These are phyloP conservation scores for Claviceps sp. DNA, from an alignment of 2,329 filamentous ascomycete species.

Conservation along the genomic window DNA sequence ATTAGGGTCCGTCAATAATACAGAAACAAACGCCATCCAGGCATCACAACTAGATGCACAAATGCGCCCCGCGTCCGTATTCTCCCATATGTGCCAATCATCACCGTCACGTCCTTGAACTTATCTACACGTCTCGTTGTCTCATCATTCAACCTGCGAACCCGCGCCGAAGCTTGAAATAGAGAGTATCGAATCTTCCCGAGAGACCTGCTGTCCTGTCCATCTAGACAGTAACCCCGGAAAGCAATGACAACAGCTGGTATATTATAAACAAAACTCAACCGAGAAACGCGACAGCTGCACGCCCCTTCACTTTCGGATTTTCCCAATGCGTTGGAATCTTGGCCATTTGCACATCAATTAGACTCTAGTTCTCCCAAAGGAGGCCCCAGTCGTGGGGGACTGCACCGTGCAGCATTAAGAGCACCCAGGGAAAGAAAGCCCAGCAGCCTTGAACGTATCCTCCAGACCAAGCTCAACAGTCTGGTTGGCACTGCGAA, in stretches of 20 bases:
- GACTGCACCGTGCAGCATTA: not conserved
- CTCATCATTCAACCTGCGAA: conserved; percentile 3
- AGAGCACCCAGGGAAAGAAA: conserved; percentile 4
- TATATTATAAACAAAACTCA: not conserved
- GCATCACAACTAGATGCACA: conserved; percentile 17
- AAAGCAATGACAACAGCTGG: not conserved
- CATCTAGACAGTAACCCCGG: not conserved
- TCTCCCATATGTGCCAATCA: not conserved
- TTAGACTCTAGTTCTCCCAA: too few species aligned
- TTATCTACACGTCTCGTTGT: not conserved
- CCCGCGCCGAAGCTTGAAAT: not conserved
- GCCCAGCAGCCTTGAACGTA: conserved; percentile 21
- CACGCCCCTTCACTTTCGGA: too few species aligned
- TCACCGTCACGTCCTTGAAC: not conserved
- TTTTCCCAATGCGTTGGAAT: too few species aligned
- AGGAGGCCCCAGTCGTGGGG: too few species aligned
- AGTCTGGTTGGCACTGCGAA: conserved; percentile 36
- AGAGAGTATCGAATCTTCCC: not conserved
- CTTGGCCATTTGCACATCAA: too few species aligned
- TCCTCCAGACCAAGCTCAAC: conserved; percentile 37
- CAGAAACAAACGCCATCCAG: conserved; percentile 12
- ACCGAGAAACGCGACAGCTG: not conserved
- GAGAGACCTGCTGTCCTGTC: not conserved
- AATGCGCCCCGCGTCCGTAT: conserved; percentile 10
- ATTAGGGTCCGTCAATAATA: conserved; percentile 2